Percentiles rank a stretch among this genome's conserved stretches.
phyloP scores from a whole-genome alignment of 352 stramenopile species.

The Stramenopiles sp. region DNA sequence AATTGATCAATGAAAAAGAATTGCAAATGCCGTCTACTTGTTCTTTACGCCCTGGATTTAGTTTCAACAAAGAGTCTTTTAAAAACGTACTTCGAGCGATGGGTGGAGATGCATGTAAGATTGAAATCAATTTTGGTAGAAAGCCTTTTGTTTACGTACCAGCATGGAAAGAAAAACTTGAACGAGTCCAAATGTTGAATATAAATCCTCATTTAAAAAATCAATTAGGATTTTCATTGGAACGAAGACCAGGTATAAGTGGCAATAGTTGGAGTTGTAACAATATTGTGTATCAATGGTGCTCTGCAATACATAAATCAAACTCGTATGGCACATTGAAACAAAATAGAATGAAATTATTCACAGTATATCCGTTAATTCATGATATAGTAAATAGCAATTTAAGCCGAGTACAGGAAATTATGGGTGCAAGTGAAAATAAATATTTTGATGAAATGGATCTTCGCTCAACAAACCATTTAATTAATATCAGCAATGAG shows the following conservation, averaged over 20 bases:
- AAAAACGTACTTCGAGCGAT: neutral
- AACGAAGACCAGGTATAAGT: neutral
- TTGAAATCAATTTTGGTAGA: slow-evolving; percentile 4
- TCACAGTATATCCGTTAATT: neutral
- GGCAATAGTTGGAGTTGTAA: neutral
- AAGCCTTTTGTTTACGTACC: neutral
- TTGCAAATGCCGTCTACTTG: neutral
- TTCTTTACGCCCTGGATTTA: neutral
- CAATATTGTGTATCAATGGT: neutral
- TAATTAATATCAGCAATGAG: neutral
- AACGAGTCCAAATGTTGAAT: neutral
- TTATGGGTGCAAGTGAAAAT: neutral
- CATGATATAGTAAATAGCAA: neutral
- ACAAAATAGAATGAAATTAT: neutral
- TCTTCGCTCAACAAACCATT: neutral
- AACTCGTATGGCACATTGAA: neutral
- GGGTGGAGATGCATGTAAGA: neutral
- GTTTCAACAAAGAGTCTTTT: neutral
- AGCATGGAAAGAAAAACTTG: slow-evolving; percentile 5
- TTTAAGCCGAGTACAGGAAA: neutral
- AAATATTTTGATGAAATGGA: neutral
- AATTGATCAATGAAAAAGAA: neutral
- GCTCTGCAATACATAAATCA: neutral
- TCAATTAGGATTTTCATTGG: neutral
- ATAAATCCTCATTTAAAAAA: neutral